phyloP scores from a whole-genome alignment of 805 yeast genomes.

The Cyberlindnera bimundalis region DNA sequence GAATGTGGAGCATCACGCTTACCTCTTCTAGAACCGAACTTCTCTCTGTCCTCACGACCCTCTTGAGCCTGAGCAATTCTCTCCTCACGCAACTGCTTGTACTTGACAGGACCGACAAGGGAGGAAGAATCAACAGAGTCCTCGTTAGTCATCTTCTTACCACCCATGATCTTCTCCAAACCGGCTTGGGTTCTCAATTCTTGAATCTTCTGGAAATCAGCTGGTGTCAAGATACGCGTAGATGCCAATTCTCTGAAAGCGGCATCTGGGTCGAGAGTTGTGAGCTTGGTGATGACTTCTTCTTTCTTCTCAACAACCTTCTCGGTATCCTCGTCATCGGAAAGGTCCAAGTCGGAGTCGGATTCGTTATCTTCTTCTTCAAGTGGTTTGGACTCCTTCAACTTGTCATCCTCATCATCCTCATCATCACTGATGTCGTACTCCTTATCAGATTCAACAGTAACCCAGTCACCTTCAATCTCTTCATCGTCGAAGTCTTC shows the following conservation, averaged over 20 bases:
- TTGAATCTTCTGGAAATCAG: constrained; percentile 93
- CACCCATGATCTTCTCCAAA: constrained; percentile 75
- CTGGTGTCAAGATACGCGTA: constrained; percentile 88
- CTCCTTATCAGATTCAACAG: constrained; percentile 78
- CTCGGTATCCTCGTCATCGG: constrained; percentile 32
- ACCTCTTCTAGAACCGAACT: constrained; percentile 85
- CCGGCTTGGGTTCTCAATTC: constrained; percentile 86
- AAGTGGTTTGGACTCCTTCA: constrained; percentile 37
- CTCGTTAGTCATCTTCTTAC: constrained; percentile 58
- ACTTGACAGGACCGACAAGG: constrained; percentile 69
- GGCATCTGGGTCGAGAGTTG: constrained; percentile 36
- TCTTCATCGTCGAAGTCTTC: constrained; percentile 51
- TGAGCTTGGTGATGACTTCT: constrained; percentile 33
- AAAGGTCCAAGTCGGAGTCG: constrained; percentile 50
- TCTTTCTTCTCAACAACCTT: constrained; percentile 16
- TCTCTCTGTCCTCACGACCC: constrained; percentile 91
- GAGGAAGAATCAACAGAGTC: constrained; percentile 79
- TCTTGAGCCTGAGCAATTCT: constrained; percentile 82
- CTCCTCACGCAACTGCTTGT: constrained; percentile 87
- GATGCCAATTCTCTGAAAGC: constrained; percentile 60
- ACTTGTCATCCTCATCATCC: constrained; percentile 33
- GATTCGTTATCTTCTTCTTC: constrained; percentile 44
- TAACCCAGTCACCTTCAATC: constrained; percentile 90
- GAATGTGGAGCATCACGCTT: constrained; percentile 73
- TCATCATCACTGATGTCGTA: constrained; percentile 52